These are phyloP conservation scores for Diplodia seriata DNA, from an alignment of 2,329 filamentous ascomycete genomes.

Conservation along the genomic window DNA sequence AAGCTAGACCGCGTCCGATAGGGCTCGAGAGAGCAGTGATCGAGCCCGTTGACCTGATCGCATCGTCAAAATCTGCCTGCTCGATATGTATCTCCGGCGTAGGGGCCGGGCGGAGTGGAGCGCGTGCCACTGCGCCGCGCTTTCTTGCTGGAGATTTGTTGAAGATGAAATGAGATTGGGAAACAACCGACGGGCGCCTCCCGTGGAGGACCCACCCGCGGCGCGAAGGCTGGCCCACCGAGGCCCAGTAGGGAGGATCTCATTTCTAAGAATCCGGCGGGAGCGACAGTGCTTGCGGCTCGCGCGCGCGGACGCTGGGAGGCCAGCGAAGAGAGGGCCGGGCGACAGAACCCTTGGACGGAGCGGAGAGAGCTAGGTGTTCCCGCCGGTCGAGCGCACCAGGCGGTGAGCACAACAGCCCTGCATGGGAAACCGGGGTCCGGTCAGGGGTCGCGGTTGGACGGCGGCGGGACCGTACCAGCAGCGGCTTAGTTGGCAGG, in stretches of 20 bases:
- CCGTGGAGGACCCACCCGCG: constrained; percentile 1
- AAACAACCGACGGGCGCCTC: constrained; percentile 8
- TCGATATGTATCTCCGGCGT: constrained; percentile 19
- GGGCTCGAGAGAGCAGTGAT: neutral
- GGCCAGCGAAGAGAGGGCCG: neutral
- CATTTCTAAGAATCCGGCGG: constrained; percentile 10
- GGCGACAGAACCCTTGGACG: neutral
- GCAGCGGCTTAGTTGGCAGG: neutral
- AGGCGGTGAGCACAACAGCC: constrained; percentile 17
- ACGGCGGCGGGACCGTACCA: constrained; percentile 15
- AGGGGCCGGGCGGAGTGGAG: neutral
- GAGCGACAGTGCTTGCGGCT: neutral
- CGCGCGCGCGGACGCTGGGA: neutral
- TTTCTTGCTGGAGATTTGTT: constrained; percentile 12
- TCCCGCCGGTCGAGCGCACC: neutral
- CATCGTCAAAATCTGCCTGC: constrained; percentile 16
- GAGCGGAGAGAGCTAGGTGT: constrained; percentile 4
- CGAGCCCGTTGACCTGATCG: neutral
- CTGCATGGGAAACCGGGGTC: constrained; percentile 1
- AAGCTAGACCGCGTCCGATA: constrained; percentile 10
- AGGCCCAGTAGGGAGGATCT: constrained; percentile 16
- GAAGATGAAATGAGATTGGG: constrained; percentile 14
- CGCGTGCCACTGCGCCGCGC: neutral
- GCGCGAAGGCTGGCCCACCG: constrained; percentile 4
- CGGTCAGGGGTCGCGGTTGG: constrained; percentile 25